Evolutionary conservation across 2,329 filamentous ascomycete species (phyloP).

Genomic region (Arthrinium puccinioides): DNA sequence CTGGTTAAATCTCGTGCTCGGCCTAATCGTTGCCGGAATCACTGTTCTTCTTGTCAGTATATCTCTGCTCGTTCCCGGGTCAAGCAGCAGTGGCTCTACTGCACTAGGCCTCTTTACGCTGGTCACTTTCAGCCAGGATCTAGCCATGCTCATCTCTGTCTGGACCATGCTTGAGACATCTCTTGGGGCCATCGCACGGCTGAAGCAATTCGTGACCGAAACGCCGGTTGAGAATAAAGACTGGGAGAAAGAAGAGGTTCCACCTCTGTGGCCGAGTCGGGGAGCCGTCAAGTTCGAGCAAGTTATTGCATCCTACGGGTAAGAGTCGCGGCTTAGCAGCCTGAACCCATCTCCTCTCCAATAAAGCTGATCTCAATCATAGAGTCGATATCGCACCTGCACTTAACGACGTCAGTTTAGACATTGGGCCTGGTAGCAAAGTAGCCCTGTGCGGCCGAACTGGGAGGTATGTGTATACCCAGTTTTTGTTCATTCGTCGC

Average conservation of each 20-base stretch:
- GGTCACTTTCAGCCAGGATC: conserved; percentile 4
- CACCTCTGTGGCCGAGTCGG: conserved; percentile 3
- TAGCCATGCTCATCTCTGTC: conserved; percentile 5
- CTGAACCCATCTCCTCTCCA: not conserved
- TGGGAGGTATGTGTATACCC: conserved; percentile 4
- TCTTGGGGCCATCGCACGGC: conserved; percentile 6
- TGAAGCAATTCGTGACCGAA: conserved; percentile 6
- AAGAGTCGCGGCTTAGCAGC: too few relatives aligned
- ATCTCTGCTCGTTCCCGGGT: conserved; percentile 5
- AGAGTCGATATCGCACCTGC: conserved; percentile 4
- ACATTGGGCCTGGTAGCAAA: conserved; percentile 4
- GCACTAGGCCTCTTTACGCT: conserved; percentile 6
- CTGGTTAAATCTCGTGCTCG: conserved; percentile 24
- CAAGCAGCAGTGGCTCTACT: conserved; percentile 3
- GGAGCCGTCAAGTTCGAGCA: conserved; percentile 5
- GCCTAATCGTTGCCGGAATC: conserved; percentile 21
- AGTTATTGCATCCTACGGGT: conserved; percentile 6
- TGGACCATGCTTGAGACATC: conserved; percentile 7
- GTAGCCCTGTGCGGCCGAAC: conserved; percentile 7
- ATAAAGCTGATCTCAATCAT: not conserved
- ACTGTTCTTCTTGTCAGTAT: conserved; percentile 21
- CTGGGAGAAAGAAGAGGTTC: not conserved
- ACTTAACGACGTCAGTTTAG: conserved; percentile 5
- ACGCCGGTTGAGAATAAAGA: conserved; percentile 5
- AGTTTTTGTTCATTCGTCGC: too few relatives aligned